These are phyloP conservation scores for Chlorella variabilis DNA, from an alignment of 163 green algal genomes.

Conservation along the genomic window DNA sequence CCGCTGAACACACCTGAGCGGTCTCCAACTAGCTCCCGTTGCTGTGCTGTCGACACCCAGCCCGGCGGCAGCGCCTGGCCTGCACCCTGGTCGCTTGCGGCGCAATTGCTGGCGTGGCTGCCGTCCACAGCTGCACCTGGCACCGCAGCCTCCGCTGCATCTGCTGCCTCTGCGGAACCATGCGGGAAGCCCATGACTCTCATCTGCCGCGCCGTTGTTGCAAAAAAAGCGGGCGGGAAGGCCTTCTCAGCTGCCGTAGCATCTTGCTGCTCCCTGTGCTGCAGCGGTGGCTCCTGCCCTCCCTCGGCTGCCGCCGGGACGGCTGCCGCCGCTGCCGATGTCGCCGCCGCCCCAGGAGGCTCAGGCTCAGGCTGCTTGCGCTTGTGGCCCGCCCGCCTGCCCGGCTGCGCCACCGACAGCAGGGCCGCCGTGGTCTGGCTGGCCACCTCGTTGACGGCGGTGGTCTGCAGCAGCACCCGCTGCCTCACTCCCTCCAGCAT, in stretches of 20 bases:
- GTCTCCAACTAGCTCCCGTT: neutral
- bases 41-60: slow-evolving; percentile 21
- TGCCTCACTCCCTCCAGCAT: neutral
- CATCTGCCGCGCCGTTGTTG: neutral
- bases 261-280: neutral
- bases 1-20: too few relatives aligned
- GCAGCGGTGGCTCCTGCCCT: neutral
- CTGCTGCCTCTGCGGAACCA: slow-evolving; percentile 17
- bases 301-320: neutral
- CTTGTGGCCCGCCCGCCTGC: neutral
- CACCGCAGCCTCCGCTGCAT: neutral
- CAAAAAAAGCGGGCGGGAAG: slow-evolving; percentile 9
- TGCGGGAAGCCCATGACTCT: neutral
- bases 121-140: neutral
- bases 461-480: slow-evolving; percentile 14
- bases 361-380: slow-evolving; percentile 11
- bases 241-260: neutral
- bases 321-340: too few relatives aligned
- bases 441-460: neutral
- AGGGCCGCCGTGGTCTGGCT: slow-evolving; percentile 9
- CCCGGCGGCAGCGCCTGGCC: neutral
- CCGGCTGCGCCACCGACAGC: slow-evolving; percentile 6
- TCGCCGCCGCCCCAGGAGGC: neutral
- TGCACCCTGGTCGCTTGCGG: neutral
- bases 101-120: too few relatives aligned